Base-by-base conservation (phyloP, 2,329 filamentous ascomycete genomes). In the Scleromitrula shiraiana region DNA sequence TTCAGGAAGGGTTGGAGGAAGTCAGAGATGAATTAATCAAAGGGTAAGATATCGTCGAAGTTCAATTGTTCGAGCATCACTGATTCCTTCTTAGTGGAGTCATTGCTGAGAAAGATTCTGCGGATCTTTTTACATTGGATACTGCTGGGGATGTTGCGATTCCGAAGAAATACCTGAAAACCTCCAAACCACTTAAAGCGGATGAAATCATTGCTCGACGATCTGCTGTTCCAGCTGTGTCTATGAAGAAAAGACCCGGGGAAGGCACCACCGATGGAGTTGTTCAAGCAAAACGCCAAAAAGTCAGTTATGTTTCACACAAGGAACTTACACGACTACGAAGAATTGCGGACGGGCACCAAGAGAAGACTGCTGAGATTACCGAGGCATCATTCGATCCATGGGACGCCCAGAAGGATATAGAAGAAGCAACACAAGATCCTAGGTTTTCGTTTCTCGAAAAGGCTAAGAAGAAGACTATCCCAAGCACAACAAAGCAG, bases 191-290 rank as follows among this genome's bases (percentile, higher is more conserved):
- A 5, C 78, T 98, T 57, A 95, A 88, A 68, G 82, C 83, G 54
- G 91, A 98, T 64, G 87, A 97, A 64, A 97, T 98, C 55, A 82
- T 98, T 58, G 82, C 85, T 24, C 76, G 83, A 61, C 83, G 93
- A 53, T 96, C 90, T 29, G 82, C 82, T 10, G 77, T 97, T 7
- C 85, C 88, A 4, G 83, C 86, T 10, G 78, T 98, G 6, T 77
- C 85, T 20, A 76, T 78, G 54, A 82, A 84, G 59, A 98, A 97
- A 70, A 82, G 91, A 42, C 63, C 79, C 7, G 78, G 77, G 48
- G 76, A 80, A 14, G 84, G 80, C 61, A 80, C 84, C 8, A 82
- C 80, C 15, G 81, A 94, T 62, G 85, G 88, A 33, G 70, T 91
- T 27, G 68, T 90, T 41, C 73, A 72, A 56, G 71, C 75, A 46